Base-by-base conservation (phyloP, 495 filamentous ascomycete species). In the Xylaria bambusicola region DNA sequence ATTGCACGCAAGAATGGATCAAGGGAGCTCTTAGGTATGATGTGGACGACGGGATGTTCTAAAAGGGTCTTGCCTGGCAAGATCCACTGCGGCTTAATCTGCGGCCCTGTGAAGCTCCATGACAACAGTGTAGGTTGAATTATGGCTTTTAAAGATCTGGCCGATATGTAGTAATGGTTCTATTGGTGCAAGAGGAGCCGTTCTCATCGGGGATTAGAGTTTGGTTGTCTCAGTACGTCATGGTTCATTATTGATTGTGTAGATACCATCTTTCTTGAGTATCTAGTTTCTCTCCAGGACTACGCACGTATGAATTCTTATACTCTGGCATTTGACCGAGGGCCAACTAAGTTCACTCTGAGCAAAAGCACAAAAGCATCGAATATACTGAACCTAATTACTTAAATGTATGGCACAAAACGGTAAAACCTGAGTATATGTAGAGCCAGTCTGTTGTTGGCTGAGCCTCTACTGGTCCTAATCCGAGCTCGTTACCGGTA, bases 1-100 rank as follows among this genome's bases (percentile, higher is more conserved):
- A 55, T 64, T 44, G 18, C 49, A 40, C 18, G 57, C 29, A 62
- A 38, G 50, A 51, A 63, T 38, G n/a, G 31, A 46, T 48, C 27
- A 27, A 53, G 24, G 27, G 54, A 48, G 17, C 33, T 24, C 45
- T 47, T 47, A 23, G 45, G 45, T 23, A 47, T 27, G 27, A 23
- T 47, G 23, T 47, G 9, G 45, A 47, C 27, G 24, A 20, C 21
- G 45, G 45, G 18, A 24, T 40, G 24, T 49, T 29, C 41, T 40
- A 18, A 52, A 57, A 26, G 61, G n/a, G 68, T 60, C 66, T 49
- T 68, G 73, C 73, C 52, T 71, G 58, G 73, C 75, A 40, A 72
- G 67, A 67, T 71, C 75, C 55, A 76, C 66, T 26, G 62, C 62
- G 45, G 71, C 70, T 58, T 47, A 20, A 27, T 47, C 45, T 47